Evolutionary conservation across 345 rosid genomes (phyloP).

Genomic region (Leavenworthia alabamica): DNA sequence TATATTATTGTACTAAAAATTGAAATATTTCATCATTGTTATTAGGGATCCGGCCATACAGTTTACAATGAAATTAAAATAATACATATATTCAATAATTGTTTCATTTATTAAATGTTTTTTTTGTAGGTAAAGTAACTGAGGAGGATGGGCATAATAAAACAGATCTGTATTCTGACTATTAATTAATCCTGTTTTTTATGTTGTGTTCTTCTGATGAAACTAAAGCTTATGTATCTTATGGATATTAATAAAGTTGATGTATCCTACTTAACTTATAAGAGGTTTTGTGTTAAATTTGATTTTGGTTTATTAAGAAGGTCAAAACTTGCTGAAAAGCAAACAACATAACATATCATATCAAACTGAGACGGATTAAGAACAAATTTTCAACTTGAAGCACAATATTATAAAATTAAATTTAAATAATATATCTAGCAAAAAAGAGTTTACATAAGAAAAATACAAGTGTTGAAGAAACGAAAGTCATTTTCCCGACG

Average conservation of each 20-base stretch:
- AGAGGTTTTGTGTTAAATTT: background rate
- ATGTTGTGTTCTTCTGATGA: slow-evolving; percentile 1
- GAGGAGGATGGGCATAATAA: background rate
- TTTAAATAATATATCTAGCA: too few species aligned
- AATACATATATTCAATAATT: too few species aligned
- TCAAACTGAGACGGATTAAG: too few species aligned
- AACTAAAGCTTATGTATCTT: background rate
- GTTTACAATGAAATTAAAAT: background rate
- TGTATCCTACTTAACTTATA: background rate
- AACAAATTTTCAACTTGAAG: too few species aligned
- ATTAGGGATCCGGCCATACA: background rate
- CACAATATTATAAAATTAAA: too few species aligned
- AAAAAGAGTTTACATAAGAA: too few species aligned
- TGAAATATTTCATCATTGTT: background rate
- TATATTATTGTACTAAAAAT: too few species aligned
- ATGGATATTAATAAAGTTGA: background rate
- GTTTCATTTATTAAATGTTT: background rate
- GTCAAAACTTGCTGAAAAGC: background rate
- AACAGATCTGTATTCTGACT: slow-evolving; percentile 5
- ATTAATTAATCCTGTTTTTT: background rate
- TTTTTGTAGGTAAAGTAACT: background rate
- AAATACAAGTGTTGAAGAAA: too few species aligned
- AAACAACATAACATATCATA: background rate
- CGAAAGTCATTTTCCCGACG: too few species aligned
- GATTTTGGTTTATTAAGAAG: background rate